phyloP scores from a whole-genome alignment of 768 basidiomycete species.

The Amanita pseudoporphyria region DNA sequence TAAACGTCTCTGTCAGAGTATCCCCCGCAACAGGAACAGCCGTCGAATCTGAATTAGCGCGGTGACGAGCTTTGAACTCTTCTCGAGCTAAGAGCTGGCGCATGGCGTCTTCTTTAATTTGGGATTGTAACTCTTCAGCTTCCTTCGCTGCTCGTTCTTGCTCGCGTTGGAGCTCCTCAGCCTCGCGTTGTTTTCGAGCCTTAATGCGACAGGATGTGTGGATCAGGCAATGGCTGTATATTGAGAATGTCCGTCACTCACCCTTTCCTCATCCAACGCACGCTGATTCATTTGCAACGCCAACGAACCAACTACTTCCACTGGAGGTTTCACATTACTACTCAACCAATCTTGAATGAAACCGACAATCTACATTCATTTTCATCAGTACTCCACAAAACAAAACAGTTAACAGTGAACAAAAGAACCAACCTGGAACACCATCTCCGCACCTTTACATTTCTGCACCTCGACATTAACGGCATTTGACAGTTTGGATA shows the following conservation, averaged over 20 bases:
- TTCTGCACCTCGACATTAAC: conserved; percentile 61
- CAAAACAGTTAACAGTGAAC: background rate
- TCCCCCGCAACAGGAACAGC: conserved; percentile 41
- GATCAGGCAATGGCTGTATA: too few relatives aligned
- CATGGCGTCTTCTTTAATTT: conserved; percentile 58
- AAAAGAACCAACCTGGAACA: conserved; percentile 52
- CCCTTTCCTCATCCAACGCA: conserved; percentile 60
- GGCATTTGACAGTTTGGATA: conserved; percentile 44
- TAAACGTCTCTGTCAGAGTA: conserved; percentile 54
- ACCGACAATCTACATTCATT: conserved; percentile 44
- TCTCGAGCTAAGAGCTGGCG: conserved; percentile 46
- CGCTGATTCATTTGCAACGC: conserved; percentile 73
- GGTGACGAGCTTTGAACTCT: conserved; percentile 39
- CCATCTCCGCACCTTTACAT: conserved; percentile 62
- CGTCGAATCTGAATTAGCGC: conserved; percentile 64
- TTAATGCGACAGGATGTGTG: too few relatives aligned
- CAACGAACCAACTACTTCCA: conserved; percentile 58
- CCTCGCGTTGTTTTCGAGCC: conserved; percentile 45
- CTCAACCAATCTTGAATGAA: conserved; percentile 66
- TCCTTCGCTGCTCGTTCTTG: conserved; percentile 40
- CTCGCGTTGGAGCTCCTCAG: conserved; percentile 44
- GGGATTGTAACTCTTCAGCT: conserved; percentile 53
- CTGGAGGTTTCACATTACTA: conserved; percentile 42
- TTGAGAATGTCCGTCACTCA: conserved; percentile 17
- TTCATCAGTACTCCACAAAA: background rate